Base-by-base conservation (phyloP, 352 stramenopile species). In the Globisporangium cylindrosporum region DNA sequence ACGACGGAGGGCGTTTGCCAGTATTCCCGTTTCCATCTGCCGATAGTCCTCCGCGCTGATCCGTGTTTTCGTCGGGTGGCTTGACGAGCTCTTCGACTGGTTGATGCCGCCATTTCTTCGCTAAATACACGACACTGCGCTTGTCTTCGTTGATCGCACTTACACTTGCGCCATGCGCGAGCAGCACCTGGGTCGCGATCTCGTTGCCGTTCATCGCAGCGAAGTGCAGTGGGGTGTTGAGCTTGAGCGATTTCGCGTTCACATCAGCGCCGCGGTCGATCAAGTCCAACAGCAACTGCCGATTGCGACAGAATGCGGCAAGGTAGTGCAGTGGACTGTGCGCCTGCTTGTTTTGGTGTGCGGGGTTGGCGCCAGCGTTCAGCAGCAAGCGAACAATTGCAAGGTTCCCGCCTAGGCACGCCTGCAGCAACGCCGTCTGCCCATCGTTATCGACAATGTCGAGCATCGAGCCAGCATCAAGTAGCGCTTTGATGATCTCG, bases 121-220 rank as follows among this genome's bases (percentile, higher is more conserved):
- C 81, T 14, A 93, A 62, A 43, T 91, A 93, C 46, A 93, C 74
- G 14, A 90, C 83, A 43, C 77, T 93, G 32, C 76, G 74, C 62
- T 90, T 92, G 69, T 92, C 85, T 68, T 91, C 85, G 64, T 93
- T 92, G 60, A 88, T 88, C 34, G 79, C 75, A 32, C 75, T 91
- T 4, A 79, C 69, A 56, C 78, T 89, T 0, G 83, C 85, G n/a
- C 83, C 85, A 46, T 91, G 64, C 1, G 78, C 74, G 2, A 92
- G 64, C 2, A 93, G 72, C 2, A 92, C 74, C 48, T 77, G 68
- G 0, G 80, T 86, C 5, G 82, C 83, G 5, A 92, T 74, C 59
- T 90, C 81, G 51, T 93, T 90, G 38, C 83, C 81, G 59, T 88
- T 90, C 81, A 92, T 91, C 2, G 85, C 85, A 24, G 85, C 85